Conservation (phyloP, 805 yeast species). For the Kuraishia piskuri region DNA sequence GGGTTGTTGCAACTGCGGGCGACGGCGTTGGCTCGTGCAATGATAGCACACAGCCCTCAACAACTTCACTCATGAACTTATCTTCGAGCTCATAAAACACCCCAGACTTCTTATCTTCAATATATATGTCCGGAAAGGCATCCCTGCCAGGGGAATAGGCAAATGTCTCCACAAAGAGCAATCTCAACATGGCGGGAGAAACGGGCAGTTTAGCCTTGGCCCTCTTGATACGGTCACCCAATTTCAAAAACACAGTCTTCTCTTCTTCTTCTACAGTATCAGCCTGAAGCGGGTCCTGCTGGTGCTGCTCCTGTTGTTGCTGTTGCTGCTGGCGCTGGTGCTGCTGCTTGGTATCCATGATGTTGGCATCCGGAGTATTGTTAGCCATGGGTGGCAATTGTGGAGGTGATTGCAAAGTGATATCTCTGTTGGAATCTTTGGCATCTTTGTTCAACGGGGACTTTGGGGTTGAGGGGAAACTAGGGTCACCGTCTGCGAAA, state of each 20-base stretch:
- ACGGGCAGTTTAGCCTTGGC: conserved; percentile 35
- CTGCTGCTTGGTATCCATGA: neutral
- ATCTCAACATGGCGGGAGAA: conserved; percentile 45
- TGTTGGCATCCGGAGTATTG: neutral
- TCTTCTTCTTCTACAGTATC: neutral
- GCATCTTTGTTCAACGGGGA: conserved; percentile 2
- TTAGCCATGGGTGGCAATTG: neutral
- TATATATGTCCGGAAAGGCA: conserved; percentile 70
- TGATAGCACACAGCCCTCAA: conserved; percentile 50
- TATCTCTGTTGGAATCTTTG: conserved; percentile 11
- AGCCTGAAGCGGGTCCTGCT: no score
- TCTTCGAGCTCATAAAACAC: conserved; percentile 81
- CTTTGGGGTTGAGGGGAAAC: neutral
- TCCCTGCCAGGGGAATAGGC: conserved; percentile 71
- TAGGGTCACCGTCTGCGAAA: conserved; percentile 6
- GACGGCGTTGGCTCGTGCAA: conserved; percentile 35
- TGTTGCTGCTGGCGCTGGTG: neutral
- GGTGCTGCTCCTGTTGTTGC: neutral
- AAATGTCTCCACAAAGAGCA: conserved; percentile 79
- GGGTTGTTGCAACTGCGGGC: neutral
- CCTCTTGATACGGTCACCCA: conserved; percentile 48
- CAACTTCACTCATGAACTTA: conserved; percentile 44
- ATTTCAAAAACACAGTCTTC: conserved; percentile 34
- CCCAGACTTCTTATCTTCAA: conserved; percentile 49
- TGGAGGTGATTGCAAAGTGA: conserved; percentile 7